Percentiles rank a stretch among this genome's conserved stretches.
These are phyloP conservation scores for Leishmania tropica DNA, from an alignment of 208 protist species.

Conservation along the genomic window DNA sequence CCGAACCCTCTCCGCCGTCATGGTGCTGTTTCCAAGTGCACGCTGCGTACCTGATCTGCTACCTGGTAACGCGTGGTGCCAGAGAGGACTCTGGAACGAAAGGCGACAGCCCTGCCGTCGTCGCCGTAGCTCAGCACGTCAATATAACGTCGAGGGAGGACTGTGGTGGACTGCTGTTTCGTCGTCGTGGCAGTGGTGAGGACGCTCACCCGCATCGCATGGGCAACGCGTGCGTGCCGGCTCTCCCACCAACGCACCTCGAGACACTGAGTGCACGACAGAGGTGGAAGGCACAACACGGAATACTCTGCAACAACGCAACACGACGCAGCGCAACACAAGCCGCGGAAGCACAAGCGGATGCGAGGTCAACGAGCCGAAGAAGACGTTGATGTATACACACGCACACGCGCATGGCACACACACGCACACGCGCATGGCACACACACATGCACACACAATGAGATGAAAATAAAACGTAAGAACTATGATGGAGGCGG, in stretches of 20 bases:
- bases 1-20: background rate
- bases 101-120: background rate
- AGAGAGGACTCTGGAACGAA: background rate
- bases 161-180: background rate
- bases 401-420: background rate
- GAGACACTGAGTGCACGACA: background rate
- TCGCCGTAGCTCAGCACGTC: background rate
- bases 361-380: background rate
- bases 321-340: background rate
- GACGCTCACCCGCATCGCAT: background rate
- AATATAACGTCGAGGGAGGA: background rate
- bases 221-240: background rate
- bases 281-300: background rate
- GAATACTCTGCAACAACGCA: background rate
- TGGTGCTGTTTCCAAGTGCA: background rate
- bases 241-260: background rate
- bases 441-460: background rate
- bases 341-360: background rate
- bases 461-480: slow-evolving; percentile 1
- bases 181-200: background rate
- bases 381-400: background rate
- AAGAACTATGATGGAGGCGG: background rate
- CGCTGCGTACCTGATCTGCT: background rate
- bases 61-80: background rate
- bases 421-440: background rate